Base-by-base conservation (phyloP, 106 monocot species). In the Alisma plantagoaquatica region DNA sequence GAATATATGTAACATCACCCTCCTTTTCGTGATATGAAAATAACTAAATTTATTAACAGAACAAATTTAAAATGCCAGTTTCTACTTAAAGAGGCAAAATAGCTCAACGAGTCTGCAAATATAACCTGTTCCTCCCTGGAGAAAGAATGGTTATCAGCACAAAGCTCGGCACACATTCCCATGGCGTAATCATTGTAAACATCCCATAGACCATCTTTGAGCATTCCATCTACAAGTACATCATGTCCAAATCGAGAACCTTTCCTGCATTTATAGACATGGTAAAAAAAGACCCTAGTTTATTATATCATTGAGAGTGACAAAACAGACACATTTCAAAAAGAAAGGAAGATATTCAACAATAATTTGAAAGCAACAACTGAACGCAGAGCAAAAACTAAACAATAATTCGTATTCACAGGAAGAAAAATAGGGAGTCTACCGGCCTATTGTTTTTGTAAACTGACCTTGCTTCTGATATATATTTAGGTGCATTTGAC, bases 171-270 rank as follows among this genome's bases (percentile, higher is more conserved):
- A 77, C 89, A 89, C 48, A 69, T 74, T 75, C 96, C 96, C 96
- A 98, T 98, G 25, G 74, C 84, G 72, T 21, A 89, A 62, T 98
- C 76, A 62, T 77, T 76, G 48, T 98, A 98, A 33, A 74, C 96
- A 82, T 98, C 96, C 96, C 96, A 98, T 23, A 98, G 54, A 9
- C 96, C 96, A 76, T 98, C 96, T 72, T 98, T 98, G 30, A 98
- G 81, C 96, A 98, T 81, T 14, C 84, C 89, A 77, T 98, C 96
- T 32, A 98, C 60, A 69, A 98, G 70, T 49, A 75, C 65, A 55
- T 98, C 96, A 64, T 98, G 77, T 49, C 96, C 96, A 77, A 85
- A 98, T 41, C 96, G 81, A 46, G 96, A 98, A 30, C 96, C 96
- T 66, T 98, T 98, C 53, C 96, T 98, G 70, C 63, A 80, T 20